Base-by-base conservation (phyloP, 768 basidiomycete species). In the Jaapia argillacea region DNA sequence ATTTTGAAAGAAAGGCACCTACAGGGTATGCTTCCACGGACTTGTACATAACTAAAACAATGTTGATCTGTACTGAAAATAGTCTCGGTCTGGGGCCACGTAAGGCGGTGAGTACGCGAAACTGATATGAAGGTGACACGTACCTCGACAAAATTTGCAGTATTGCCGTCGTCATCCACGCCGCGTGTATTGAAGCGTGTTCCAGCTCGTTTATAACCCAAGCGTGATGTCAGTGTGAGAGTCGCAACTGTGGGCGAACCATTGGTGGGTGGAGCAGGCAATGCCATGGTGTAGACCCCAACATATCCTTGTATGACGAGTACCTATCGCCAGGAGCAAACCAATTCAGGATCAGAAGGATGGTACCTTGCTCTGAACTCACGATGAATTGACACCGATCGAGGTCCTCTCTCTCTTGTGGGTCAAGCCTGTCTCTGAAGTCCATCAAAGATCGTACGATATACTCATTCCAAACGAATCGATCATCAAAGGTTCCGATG, bases 181-280 rank as follows among this genome's bases (percentile, higher is more conserved):
- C 94, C 94, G 45, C 94, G 76, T 10, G 92, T 92, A 59, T 96
- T 97, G 67, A 98, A 99, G 28, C 96, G 78, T 16, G 96, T 97
- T 3, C 96, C 96, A 21, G 96, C 93, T 50, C 94, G 74, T 64
- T 90, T 93, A 82, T 88, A 93, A 6, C 92, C 84, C 4, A 98
- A 71, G 31, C 96, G 71, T 10, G 86, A 90, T 40, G 97, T 84
- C 45, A 99, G 64, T 3, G 81, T 77, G 18, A 96, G 60, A 1
- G 85, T 86, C 3, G 77, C 85, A 46, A 87, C 69, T 16, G 72
- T 71, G 5, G 82, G 89, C 24, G 75, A 61, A n/a, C 79, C 82
- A 60, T 78, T 74, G 24, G 77, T 79, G 18, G 85, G 86, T 14
- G 79, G 85, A 18, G 78, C 81, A 40, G 81, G 83, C 16, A 84